Conservation (phyloP, 2,329 filamentous ascomycete genomes). For the Sporothrix brasiliensis region DNA sequence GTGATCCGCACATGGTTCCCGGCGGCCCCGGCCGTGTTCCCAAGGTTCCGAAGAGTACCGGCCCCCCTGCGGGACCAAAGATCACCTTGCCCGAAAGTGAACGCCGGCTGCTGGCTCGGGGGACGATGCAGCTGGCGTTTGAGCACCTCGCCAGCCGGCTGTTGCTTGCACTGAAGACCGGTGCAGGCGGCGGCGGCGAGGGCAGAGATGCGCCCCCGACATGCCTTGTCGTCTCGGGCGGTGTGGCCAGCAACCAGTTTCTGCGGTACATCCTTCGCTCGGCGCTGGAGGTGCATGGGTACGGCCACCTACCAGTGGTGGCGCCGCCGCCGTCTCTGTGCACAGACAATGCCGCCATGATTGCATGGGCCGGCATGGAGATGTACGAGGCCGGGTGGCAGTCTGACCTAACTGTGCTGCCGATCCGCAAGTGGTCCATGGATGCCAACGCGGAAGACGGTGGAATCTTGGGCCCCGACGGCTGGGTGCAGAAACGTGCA, state of each 20-base stretch:
- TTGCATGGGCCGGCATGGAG: conserved; percentile 89
- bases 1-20: neutral
- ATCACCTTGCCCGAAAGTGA: conserved; percentile 57
- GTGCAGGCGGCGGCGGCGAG: neutral
- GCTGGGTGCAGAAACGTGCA: conserved; percentile 46
- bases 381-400: conserved; percentile 82
- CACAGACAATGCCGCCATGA: conserved; percentile 97
- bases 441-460: conserved; percentile 63
- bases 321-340: conserved; percentile 79
- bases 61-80: neutral
- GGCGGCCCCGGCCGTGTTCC: neutral
- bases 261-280: conserved; percentile 66
- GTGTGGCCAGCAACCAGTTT: conserved; percentile 84
- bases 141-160: conserved; percentile 82
- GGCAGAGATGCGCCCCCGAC: conserved; percentile 24
- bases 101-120: conserved; percentile 68
- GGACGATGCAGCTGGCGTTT: conserved; percentile 79
- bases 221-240: conserved; percentile 79
- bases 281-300: conserved; percentile 68
- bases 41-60: too few relatives aligned
- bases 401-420: conserved; percentile 61
- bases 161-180: conserved; percentile 63
- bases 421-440: conserved; percentile 73
- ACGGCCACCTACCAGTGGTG: conserved; percentile 61
- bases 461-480: conserved; percentile 66